phyloP scores from a whole-genome alignment of 2,329 filamentous ascomycete genomes.

The Fusarium neocosmosporiellum region DNA sequence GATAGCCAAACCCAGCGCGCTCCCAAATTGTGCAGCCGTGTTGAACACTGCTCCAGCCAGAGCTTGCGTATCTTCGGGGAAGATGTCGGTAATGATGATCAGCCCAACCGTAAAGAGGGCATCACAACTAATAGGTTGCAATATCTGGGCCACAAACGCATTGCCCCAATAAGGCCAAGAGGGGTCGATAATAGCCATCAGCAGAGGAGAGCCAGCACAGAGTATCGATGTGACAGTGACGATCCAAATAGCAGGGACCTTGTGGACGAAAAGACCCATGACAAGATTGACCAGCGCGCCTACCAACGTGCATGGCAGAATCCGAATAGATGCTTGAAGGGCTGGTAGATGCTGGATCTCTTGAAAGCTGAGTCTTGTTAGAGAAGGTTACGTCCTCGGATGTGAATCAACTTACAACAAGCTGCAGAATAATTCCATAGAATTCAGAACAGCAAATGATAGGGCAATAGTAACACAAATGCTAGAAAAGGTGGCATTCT shows the following conservation, averaged over 20 bases:
- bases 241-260: constrained; percentile 51
- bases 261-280: constrained; percentile 56
- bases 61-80: not conserved
- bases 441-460: constrained; percentile 56
- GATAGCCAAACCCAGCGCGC: not conserved
- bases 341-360: constrained; percentile 57
- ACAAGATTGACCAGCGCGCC: constrained; percentile 56
- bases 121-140: constrained; percentile 43
- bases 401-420: constrained; percentile 54
- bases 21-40: not conserved
- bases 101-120: not conserved
- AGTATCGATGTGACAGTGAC: constrained; percentile 53
- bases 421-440: constrained; percentile 58
- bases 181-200: constrained; percentile 65
- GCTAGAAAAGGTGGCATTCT: constrained; percentile 56
- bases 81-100: not conserved
- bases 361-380: not conserved
- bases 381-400: not conserved
- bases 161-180: constrained; percentile 61
- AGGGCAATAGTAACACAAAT: constrained; percentile 62
- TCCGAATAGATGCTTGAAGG: constrained; percentile 55
- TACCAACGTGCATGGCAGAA: constrained; percentile 57
- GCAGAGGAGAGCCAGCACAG: constrained; percentile 58
- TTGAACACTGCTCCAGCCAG: not conserved
- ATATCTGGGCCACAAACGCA: constrained; percentile 56